Evolutionary conservation across 495 filamentous ascomycete species (phyloP).

Genomic region (Aspergillus coremiiformis): DNA sequence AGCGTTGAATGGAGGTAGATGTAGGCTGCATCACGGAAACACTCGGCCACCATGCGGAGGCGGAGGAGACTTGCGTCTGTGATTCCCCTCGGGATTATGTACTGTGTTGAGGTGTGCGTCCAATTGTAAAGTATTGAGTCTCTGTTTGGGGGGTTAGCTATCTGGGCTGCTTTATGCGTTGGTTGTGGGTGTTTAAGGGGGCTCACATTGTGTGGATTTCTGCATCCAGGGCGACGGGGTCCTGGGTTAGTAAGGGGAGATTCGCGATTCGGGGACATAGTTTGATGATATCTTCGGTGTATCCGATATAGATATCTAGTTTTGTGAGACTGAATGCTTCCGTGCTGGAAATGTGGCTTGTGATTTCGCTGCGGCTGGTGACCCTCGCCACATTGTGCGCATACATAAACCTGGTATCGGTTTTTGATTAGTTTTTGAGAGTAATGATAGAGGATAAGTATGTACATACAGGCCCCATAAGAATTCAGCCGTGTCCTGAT

Average conservation of each 20-base stretch:
- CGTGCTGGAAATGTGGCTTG: constrained; percentile 11
- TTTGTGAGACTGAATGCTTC: constrained; percentile 24
- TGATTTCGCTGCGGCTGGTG: constrained; percentile 28
- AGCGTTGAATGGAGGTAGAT: constrained; percentile 38
- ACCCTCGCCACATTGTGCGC: constrained; percentile 35
- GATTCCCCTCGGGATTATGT: constrained; percentile 31
- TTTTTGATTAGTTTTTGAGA: neutral
- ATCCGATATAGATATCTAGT: constrained; percentile 40
- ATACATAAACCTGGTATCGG: constrained; percentile 29
- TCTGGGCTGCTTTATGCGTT: neutral
- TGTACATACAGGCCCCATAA: constrained; percentile 36
- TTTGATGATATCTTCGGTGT: constrained; percentile 38
- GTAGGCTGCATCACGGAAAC: constrained; percentile 38
- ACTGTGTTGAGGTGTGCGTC: constrained; percentile 25
- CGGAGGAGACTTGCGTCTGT: constrained; percentile 25
- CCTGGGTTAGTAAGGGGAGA: constrained; percentile 22
- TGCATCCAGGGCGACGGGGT: constrained; percentile 20
- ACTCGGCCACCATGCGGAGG: constrained; percentile 39
- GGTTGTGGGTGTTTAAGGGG: neutral
- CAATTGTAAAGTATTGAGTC: constrained; percentile 32
- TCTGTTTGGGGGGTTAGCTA: constrained; percentile 13
- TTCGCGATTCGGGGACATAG: constrained; percentile 34
- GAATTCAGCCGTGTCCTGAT: constrained; percentile 31
- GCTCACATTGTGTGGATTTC: constrained; percentile 33
- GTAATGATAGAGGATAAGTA: too few species aligned